Conservation (phyloP, 1,139 yeast genomes). For the Suhomyces bolitotheri region DNA sequence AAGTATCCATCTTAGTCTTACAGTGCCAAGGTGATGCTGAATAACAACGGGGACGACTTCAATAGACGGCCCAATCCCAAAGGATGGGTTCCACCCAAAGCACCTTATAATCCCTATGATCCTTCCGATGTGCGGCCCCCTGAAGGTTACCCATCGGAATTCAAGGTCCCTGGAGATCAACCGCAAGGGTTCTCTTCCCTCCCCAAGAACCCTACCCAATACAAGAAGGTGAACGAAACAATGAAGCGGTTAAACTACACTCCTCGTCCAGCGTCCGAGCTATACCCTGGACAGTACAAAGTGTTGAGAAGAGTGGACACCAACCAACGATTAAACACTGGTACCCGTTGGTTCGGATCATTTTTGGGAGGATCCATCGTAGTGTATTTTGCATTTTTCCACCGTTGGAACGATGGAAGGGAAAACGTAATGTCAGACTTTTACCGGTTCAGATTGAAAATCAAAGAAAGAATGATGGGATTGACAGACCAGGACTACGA, state of each 20-base stretch:
- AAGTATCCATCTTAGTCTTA: background rate
- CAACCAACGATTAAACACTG: constrained; percentile 55
- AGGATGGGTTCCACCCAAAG: constrained; percentile 81
- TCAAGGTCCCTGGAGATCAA: constrained; percentile 53
- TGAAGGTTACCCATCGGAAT: constrained; percentile 84
- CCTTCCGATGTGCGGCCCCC: constrained; percentile 76
- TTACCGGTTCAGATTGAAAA: constrained; percentile 57
- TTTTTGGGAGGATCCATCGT: constrained; percentile 47
- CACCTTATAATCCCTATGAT: constrained; percentile 85
- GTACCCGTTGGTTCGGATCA: constrained; percentile 53
- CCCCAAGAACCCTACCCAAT: constrained; percentile 70
- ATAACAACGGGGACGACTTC: constrained; percentile 12
- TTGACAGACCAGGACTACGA: constrained; percentile 60
- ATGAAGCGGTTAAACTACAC: constrained; percentile 74
- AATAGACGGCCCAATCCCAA: constrained; percentile 75
- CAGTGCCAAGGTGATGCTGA: background rate
- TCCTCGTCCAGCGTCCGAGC: constrained; percentile 72
- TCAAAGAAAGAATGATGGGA: constrained; percentile 55
- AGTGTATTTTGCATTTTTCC: constrained; percentile 65
- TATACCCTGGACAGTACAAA: constrained; percentile 79
- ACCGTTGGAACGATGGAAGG: constrained; percentile 83
- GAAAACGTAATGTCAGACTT: constrained; percentile 74
- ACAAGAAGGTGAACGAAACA: constrained; percentile 67
- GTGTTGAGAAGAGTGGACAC: constrained; percentile 64
- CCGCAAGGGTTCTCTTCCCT: constrained; percentile 59